A percentile compares a stretch with the other conserved stretches of the same genome.
Evolutionary conservation across 768 basidiomycete species (phyloP).

Genomic region (Mycena leptocephala): DNA sequence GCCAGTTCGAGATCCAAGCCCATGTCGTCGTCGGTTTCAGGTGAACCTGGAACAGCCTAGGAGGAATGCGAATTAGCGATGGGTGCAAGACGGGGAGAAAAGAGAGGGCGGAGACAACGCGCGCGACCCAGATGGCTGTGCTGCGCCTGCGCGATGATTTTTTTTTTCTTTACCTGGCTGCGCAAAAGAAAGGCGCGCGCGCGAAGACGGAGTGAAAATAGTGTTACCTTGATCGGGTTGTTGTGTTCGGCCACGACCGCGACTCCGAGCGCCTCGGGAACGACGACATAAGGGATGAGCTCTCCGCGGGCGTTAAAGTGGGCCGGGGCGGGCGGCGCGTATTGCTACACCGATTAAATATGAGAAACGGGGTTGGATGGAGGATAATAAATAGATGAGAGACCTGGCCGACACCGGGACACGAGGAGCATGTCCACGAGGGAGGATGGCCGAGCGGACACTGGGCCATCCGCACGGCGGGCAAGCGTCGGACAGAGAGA

Average conservation of each 20-base stretch:
- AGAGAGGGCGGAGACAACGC: neutral
- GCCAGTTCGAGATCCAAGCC: slow-evolving; percentile 26
- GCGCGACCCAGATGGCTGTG: neutral
- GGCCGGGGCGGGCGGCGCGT: neutral
- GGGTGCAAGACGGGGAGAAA: neutral
- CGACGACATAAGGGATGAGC: slow-evolving; percentile 29
- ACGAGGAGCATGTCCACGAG: slow-evolving; percentile 12
- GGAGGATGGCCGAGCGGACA: slow-evolving; percentile 21
- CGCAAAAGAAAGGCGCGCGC: neutral
- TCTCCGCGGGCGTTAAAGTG: slow-evolving; percentile 34
- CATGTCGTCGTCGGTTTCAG: slow-evolving; percentile 26
- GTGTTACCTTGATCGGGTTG: neutral
- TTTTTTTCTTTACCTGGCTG: neutral
- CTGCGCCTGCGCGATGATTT: neutral
- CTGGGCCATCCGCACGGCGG: slow-evolving; percentile 8
- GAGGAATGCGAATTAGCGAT: neutral
- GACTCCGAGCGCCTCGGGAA: neutral
- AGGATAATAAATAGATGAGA: neutral
- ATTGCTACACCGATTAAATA: neutral
- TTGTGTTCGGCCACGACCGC: neutral
- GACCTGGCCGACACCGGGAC: slow-evolving; percentile 14
- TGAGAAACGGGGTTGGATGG: neutral
- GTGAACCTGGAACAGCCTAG: neutral
- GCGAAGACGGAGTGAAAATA: neutral
- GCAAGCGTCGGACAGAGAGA: neutral